Conservation (phyloP, 768 basidiomycete species). For the Hebeloma cylindrosporum region DNA sequence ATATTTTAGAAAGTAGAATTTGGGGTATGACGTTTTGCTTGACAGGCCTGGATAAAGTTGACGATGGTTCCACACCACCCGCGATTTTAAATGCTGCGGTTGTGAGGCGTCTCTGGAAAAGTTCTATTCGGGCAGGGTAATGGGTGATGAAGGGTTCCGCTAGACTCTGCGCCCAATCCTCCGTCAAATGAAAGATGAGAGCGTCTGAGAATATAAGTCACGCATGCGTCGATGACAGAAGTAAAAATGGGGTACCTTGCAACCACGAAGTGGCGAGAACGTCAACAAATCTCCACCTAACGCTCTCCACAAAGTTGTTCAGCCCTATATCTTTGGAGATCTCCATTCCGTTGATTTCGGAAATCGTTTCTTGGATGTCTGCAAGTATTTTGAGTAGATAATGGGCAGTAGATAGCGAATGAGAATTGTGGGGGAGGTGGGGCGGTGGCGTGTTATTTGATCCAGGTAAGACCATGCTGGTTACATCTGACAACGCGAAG, state of each 20-base stretch:
- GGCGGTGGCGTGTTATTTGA: conserved; percentile 42
- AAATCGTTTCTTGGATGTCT: conserved; percentile 85
- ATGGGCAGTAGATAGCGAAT: conserved; percentile 79
- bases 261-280: conserved; percentile 78
- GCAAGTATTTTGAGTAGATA: conserved; percentile 78
- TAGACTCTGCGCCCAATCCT: conserved; percentile 76
- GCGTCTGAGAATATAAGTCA: conserved; percentile 56
- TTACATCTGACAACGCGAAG: conserved; percentile 70
- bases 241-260: conserved; percentile 53
- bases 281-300: conserved; percentile 87
- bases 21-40: conserved; percentile 63
- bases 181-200: conserved; percentile 76
- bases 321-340: conserved; percentile 76
- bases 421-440: conserved; percentile 71
- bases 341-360: conserved; percentile 78
- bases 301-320: conserved; percentile 74
- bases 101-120: conserved; percentile 78
- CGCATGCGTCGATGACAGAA: not conserved
- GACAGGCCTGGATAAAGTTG: conserved; percentile 47
- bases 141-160: conserved; percentile 65
- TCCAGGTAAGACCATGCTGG: conserved; percentile 44
- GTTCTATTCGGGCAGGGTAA: conserved; percentile 74
- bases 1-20: conserved; percentile 71
- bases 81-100: conserved; percentile 79
- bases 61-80: conserved; percentile 65